Base-by-base conservation (phyloP, 345 rosid species). In the Nasturtium officinale region DNA sequence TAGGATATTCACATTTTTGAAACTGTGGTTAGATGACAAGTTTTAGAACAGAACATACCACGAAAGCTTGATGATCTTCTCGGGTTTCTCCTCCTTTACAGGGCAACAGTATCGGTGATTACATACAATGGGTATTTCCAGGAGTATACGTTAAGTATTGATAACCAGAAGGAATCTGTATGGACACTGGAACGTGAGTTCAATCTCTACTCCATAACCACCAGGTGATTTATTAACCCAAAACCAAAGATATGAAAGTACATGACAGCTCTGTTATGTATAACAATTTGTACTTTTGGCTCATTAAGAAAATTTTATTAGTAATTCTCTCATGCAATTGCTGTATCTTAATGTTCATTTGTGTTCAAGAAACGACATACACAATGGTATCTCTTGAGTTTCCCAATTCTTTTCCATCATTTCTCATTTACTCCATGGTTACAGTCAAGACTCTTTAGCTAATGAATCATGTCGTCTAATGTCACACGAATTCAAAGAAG, bases 141-240 rank as follows among this genome's bases (percentile, higher is more conserved):
- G 68, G 98, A 93, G 84, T 93, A 89, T 57, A 77, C 76, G 12
- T 48, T 89, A 40, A 80, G 83, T 53, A 75, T 90, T 61, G 78
- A 84, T 62, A 62, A 54, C 53, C 81, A 79, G 67, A 80, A 83
- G 15, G 94, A 84, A 62, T 74, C 89, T 51, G 60, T 70, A 17
- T 90, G 98, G 97, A 83, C 85, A 58, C 61, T 93, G 78, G 92
- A 89, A 57, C 89, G 84, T 3, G 89, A 89, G 77, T 82, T 84
- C 50, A 93, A 83, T 77, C 90, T 76, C 71, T 35, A 25, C 35
- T 55, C 75, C 21, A 26, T 43, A 23, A 69, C 64, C 23, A 32
- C 51, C 16, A 35, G 70, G 12, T 68, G 74, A 75, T 53, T 10
- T 40, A 46, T 17, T 23, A 67, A 68, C 69, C n/a, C 48, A 66